Evolutionary conservation across 2,329 filamentous ascomycete genomes (phyloP), one percentile per base, ranked within the genome.

Genomic region (Neocucurbitaria cava): DNA sequence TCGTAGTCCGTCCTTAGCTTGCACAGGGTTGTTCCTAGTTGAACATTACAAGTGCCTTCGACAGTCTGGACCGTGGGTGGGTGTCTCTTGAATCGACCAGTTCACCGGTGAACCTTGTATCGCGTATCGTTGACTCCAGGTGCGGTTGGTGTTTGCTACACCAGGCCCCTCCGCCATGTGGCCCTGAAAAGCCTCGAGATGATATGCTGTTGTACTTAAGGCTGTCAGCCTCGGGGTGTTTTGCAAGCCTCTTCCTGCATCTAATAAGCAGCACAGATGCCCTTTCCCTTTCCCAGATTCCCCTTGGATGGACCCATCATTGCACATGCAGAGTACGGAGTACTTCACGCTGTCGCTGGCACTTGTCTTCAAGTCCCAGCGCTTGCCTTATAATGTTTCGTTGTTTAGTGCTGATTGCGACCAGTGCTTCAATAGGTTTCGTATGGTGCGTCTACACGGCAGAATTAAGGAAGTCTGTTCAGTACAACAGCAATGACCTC

Each of bases 161-260:
- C 3, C 35, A 38, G 18, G 39, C 39, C 28, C 31, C 11, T 49
- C 47, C 50, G 30, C 49, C 35, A 52, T 55, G 52, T 56, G 51
- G 61, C 52, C 52, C 51, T 52, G 52, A 38, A 54, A 53, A 51
- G 56, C 53, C 50, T 53, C 41, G 13, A 50, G 55, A 58, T 60
- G 50, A 46, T 47, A 54, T 56, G 49, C 41, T 59, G 47, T 43
- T 41, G 26, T 49, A n/a, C n/a, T n/a, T n/a, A 38, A 50, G 35
- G 21, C 31, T 43, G 42, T 48, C 49, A 56, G 40, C 46, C 53
- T 57, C 41, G 43, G 41, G 38, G 36, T 42, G 33, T 30, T 56
- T 42, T 18, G 39, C 39, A 24, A 54, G 39, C 46, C 41, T 46
- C 56, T 45, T 46, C 47, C 43, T 59, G 40, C 49, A 46, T 42